Base-by-base conservation (phyloP, 176 grass and related monocot genomes). In the Aegilops speltoides region DNA sequence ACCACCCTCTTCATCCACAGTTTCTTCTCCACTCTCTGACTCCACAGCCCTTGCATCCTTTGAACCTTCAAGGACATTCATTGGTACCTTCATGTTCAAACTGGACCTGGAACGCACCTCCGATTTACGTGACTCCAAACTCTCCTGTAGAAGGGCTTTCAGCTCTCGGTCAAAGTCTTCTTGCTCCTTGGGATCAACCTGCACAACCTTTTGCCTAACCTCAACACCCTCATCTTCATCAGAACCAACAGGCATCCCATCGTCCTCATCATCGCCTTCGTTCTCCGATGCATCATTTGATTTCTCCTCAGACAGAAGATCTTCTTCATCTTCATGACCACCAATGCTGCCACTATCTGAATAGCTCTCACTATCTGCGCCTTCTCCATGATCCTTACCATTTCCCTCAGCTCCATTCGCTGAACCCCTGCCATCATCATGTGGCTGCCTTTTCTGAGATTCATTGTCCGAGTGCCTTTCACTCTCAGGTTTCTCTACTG, bases 41-140 rank as follows among this genome's bases (percentile, higher is more conserved):
- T 94, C 94, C 6, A 46, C 66, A 1, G 79, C 70, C 73, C 90
- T 90, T 14, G 83, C 77, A 46, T 96, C 92, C 63, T 92, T 92
- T 8, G 89, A 91, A 84, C 97, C 94, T 81, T 99, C 94, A 46
- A 94, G 93, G 25, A 97, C 89, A 88, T 94, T 93, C 94, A 99
- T 99, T 56, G 97, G 97, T 88, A 99, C 88, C 85, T 91, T 97
- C 97, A 97, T 99, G 87, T 99, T 99, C 52, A 99, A 24, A 23
- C 87, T 76, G n/a, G 94, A 90, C 79, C 94, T 87, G 60, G 91
- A 77, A 83, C 94, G 92, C 60, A 95, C 80, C 85, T 99, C 97
- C 17, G 90, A 88, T 77, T 94, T 99, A 6, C 94, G 92, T 31
- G 92, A 96, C 15, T 99, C 97, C 87, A 99, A 82, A 32, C 97